phyloP scores from a whole-genome alignment of 768 basidiomycete species.

The Gelatoporia subvermispora region DNA sequence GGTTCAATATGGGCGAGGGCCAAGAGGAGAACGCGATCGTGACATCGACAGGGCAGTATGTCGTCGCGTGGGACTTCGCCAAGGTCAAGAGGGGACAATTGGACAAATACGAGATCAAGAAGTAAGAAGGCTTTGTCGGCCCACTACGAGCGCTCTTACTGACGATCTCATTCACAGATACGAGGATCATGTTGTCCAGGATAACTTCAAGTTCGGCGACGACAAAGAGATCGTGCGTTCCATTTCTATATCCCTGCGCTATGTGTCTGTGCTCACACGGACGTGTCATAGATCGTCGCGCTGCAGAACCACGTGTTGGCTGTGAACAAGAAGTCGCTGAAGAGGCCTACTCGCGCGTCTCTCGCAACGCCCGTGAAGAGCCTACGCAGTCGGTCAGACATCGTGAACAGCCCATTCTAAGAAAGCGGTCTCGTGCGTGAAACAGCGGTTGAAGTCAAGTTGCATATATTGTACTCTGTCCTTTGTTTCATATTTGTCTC shows the following conservation, averaged over 20 bases:
- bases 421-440: background rate
- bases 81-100: slow-evolving; percentile 90
- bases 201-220: slow-evolving; percentile 96
- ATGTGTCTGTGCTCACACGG: background rate
- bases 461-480: slow-evolving; percentile 5
- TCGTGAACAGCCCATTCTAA: slow-evolving; percentile 48
- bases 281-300: slow-evolving; percentile 75
- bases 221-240: slow-evolving; percentile 88
- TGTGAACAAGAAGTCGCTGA: slow-evolving; percentile 89
- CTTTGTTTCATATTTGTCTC: background rate
- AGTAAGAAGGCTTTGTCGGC: slow-evolving; percentile 29
- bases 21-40: slow-evolving; percentile 93
- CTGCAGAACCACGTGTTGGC: slow-evolving; percentile 90
- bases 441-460: background rate
- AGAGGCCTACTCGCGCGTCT: slow-evolving; percentile 74
- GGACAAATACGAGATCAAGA: slow-evolving; percentile 95
- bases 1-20: slow-evolving; percentile 89
- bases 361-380: slow-evolving; percentile 44
- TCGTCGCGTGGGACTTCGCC: slow-evolving; percentile 95
- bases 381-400: slow-evolving; percentile 49
- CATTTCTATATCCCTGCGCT: background rate
- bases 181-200: slow-evolving; percentile 90
- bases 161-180: slow-evolving; percentile 42
- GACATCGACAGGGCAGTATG: slow-evolving; percentile 87
- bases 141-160: background rate